Conservation (phyloP, 495 filamentous ascomycete genomes). For the Lasiosphaeria miniovina region DNA sequence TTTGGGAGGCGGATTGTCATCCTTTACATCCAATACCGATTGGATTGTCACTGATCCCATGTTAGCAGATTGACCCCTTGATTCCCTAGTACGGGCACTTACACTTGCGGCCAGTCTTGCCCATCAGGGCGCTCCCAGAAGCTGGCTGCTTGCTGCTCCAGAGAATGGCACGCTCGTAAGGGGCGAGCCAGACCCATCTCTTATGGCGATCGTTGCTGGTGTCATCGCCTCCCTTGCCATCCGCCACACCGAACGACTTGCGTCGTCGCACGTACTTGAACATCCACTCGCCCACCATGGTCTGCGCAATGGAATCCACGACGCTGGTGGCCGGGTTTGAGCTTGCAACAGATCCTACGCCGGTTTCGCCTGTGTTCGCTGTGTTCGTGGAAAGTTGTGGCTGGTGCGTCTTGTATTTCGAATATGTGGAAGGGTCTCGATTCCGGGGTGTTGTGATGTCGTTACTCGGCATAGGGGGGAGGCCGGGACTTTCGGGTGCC, state of each 20-base stretch:
- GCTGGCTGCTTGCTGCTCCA: constrained; percentile 98
- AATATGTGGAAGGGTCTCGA: constrained; percentile 34
- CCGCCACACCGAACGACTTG: constrained; percentile 84
- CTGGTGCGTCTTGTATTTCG: constrained; percentile 42
- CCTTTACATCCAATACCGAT: constrained; percentile 94
- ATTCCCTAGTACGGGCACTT: constrained; percentile 40
- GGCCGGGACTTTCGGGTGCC: constrained; percentile 63
- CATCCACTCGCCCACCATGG: constrained; percentile 99
- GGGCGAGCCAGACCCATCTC: constrained; percentile 97
- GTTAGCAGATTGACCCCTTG: constrained; percentile 8
- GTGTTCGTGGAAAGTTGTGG: constrained; percentile 55
- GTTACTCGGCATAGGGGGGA: constrained; percentile 72
- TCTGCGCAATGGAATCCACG: constrained; percentile 96
- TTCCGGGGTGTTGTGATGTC: constrained; percentile 61
- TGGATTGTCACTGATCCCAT: constrained; percentile 76
- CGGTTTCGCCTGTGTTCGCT: constrained; percentile 50
- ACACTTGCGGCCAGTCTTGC: constrained; percentile 95
- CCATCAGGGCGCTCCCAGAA: constrained; percentile 80
- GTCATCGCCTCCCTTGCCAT: constrained; percentile 55
- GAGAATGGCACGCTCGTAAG: constrained; percentile 91
- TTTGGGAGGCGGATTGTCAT: constrained; percentile 86
- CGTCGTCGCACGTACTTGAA: constrained; percentile 94
- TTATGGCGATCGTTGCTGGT: constrained; percentile 75
- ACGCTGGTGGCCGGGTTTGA: constrained; percentile 71
- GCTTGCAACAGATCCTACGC: constrained; percentile 53